Evolutionary conservation across 2,329 filamentous ascomycete species (phyloP), one percentile per base, ranked within the genome.

Genomic region (Amylocarpus encephaloides): DNA sequence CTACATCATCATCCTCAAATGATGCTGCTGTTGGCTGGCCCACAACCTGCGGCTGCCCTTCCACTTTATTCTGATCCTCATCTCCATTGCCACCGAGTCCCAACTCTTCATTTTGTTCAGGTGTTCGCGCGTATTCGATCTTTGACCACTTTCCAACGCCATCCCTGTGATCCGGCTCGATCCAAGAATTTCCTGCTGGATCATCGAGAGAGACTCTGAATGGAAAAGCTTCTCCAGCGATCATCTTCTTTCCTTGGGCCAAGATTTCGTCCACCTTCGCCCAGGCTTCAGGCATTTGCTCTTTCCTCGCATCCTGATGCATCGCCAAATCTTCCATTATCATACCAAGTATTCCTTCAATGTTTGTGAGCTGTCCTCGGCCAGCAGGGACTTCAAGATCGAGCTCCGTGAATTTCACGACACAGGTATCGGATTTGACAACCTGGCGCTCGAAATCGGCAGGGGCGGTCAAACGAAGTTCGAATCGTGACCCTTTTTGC

Each of bases 171-270:
- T 90, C 86, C 12, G 93, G 93, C 43, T 94, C 86, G 62, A 98
- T 95, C 78, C 91, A 97, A 2, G 90, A 95, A 75, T 98, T 98
- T 48, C 93, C 93, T 1, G 91, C 87, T 2, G 88, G 86, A 66
- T 98, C 93, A 66, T 98, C 90, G 43, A 96, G 75, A 36, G 82
- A 85, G 43, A 98, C 71, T 45, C 88, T 86, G 77, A 98, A 96
- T 19, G 93, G 93, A 66, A 95, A 91, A 6, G 77, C 77, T 26
- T 84, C 76, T 44, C 90, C 87, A 2, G 79, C 78, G 9, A 95
- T 71, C 82, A 97, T 95, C 49, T 84, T 79, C 52, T 80, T 78
- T 12, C 90, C 78, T 59, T 83, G 86, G 40, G 78, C 68, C 53
- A 97, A 85, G 46, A 97, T 79, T 43, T 82, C 81, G 54, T 83